Percentiles rank a stretch among this genome's conserved stretches.
Evolutionary conservation across 2,329 filamentous ascomycete genomes (phyloP).

Genomic region (Tolypocladium ovalisporum): DNA sequence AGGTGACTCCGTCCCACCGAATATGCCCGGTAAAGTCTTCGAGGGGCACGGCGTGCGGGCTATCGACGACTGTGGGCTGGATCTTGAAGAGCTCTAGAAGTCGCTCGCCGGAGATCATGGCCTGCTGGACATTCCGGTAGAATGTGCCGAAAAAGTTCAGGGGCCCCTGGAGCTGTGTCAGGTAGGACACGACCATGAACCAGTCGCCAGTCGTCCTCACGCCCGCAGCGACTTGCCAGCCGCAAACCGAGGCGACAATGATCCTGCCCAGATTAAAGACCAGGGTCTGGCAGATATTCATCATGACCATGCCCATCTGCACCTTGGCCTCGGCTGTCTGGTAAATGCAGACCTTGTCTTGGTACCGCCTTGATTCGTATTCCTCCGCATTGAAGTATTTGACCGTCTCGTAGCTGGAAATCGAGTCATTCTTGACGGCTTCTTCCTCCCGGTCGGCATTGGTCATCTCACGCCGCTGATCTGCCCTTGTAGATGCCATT

Average conservation of each 20-base stretch:
- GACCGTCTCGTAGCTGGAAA: conserved; percentile 95
- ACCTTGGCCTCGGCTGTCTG: conserved; percentile 68
- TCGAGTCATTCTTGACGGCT: conserved; percentile 96
- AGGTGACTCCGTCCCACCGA: conserved; percentile 78
- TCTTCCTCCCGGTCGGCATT: conserved; percentile 93
- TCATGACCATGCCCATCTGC: conserved; percentile 62
- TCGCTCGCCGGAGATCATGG: conserved; percentile 94
- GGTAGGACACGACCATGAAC: conserved; percentile 63
- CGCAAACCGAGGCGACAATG: conserved; percentile 60
- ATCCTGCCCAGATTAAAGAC: conserved; percentile 72
- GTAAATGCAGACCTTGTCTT: conserved; percentile 57
- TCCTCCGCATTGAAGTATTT: conserved; percentile 83
- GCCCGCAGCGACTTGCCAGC: conserved; percentile 63
- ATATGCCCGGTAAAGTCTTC: conserved; percentile 68
- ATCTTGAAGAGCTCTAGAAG: conserved; percentile 96
- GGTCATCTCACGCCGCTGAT: conserved; percentile 86
- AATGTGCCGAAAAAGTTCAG: conserved; percentile 89
- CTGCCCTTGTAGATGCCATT: conserved; percentile 86
- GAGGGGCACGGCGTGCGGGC: conserved; percentile 51
- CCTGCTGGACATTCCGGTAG: conserved; percentile 89
- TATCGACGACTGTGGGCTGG: conserved; percentile 80
- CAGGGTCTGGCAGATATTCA: conserved; percentile 72
- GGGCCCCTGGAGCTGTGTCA: conserved; percentile 69
- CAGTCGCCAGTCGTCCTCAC: conserved; percentile 59
- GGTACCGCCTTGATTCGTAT: conserved; percentile 67